Base-by-base conservation (phyloP, 805 yeast genomes). In the Dipodascus geniculatus region DNA sequence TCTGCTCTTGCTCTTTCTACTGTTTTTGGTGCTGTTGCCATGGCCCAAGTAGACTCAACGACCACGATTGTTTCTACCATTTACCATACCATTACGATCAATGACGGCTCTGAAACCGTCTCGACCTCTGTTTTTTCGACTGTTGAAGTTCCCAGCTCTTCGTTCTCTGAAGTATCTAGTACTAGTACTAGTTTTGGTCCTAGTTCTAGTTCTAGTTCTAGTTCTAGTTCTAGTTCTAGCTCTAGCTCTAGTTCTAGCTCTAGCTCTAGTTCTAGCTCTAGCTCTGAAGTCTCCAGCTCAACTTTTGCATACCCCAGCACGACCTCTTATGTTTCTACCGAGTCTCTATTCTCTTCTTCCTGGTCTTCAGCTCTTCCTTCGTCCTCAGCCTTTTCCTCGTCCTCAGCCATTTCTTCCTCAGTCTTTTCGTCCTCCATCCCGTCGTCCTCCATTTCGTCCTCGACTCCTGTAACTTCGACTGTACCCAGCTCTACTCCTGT, bases 191-290 rank as follows among this genome's bases (percentile, higher is more conserved):
- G 52, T 49, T 49, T 49, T 49, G 50, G 50, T 28, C 28, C 50
- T 35, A 47, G 50, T 28, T 49, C 52, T 49, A 47, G 52, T n/a
- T 49, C 52, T 49, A 8, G 50, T 8, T 35, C 52, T 42, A 47
- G 50, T 47, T 49, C 52, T 42, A 47, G 52, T 49, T 49, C 19
- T 42, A 64, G 22, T 19, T 44, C 23, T 9, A 9, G 50, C 51
- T 49, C 52, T 49, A 47, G 48, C 51, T 31, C 52, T 49, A 47
- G 50, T 22, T 49, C 52, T 35, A 47, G 31, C 16, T 42, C 35
- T 51, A 19, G 22, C 51, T 51, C 53, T 47, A 49, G 51, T 22
- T 31, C 52, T 49, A 47, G 50, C 23, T 49, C 52, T 35, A 47
- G 31, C 16, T 42, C 35, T 51, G n/a, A n/a, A 19, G 22, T 31